Evolutionary conservation across 2,329 filamentous ascomycete species (phyloP).

Genomic region (Xylariaceae sp.): DNA sequence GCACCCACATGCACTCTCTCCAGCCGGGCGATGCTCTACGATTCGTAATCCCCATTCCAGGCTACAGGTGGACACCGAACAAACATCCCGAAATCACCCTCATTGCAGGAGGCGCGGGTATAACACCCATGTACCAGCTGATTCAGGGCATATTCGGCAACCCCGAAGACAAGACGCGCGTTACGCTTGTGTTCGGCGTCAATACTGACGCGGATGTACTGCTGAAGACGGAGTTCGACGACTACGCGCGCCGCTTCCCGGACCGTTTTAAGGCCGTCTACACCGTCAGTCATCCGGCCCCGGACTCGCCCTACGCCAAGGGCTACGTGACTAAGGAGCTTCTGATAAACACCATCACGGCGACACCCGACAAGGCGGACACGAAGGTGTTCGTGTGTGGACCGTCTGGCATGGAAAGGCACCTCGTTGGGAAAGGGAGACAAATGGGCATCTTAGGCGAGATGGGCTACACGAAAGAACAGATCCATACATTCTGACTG

Average conservation of each 20-base stretch:
- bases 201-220: conserved; percentile 60
- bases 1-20: conserved; percentile 60
- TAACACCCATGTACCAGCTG: conserved; percentile 65
- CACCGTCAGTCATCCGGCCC: conserved; percentile 45
- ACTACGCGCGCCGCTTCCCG: conserved; percentile 43
- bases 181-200: conserved; percentile 62
- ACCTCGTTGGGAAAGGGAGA: conserved; percentile 43
- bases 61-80: conserved; percentile 49
- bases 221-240: conserved; percentile 49
- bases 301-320: conserved; percentile 39
- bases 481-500: conserved; percentile 53
- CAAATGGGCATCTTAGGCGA: conserved; percentile 47
- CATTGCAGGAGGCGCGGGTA: conserved; percentile 66
- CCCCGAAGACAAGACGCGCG: conserved; percentile 54
- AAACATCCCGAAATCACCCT: conserved; percentile 50
- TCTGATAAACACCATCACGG: conserved; percentile 41
- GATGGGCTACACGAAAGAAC: conserved; percentile 51
- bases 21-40: conserved; percentile 55
- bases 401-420: conserved; percentile 60
- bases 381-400: conserved; percentile 65
- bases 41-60: conserved; percentile 50
- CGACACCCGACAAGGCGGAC: conserved; percentile 28
- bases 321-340: conserved; percentile 55
- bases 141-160: conserved; percentile 57
- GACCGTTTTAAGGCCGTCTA: conserved; percentile 54